phyloP scores from a whole-genome alignment of 208 protist genomes.

The Trichomonas tenax region DNA sequence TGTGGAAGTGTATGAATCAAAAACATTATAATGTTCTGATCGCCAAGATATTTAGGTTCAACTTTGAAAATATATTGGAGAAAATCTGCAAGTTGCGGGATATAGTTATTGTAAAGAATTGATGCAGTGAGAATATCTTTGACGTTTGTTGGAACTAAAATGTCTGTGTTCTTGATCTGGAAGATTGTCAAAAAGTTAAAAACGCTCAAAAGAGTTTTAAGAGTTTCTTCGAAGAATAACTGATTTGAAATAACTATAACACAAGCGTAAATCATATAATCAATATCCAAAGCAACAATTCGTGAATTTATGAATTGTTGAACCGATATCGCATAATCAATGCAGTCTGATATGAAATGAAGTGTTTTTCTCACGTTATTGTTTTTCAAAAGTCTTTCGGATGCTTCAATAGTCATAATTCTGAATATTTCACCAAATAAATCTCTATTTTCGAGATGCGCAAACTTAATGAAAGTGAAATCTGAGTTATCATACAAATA shows the following conservation, averaged over 20 bases:
- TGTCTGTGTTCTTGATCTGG: neutral
- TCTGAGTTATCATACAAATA: neutral
- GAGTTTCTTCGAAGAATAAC: neutral
- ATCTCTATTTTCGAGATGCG: neutral
- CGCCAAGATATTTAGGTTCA: neutral
- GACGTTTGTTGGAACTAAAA: neutral
- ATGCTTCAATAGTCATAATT: neutral
- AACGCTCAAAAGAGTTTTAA: neutral
- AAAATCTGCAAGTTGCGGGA: neutral
- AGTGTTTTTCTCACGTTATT: neutral
- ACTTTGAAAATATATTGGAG: neutral
- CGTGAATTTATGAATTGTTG: neutral
- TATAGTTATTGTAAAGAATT: neutral
- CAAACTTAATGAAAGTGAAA: neutral
- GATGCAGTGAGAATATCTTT: neutral
- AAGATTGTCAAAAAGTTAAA: neutral
- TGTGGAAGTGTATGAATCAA: neutral
- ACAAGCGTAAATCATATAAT: neutral
- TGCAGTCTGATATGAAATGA: neutral
- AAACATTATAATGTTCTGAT: neutral
- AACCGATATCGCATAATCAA: neutral
- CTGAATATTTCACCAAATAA: neutral
- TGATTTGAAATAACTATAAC: neutral
- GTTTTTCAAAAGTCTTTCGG: neutral
- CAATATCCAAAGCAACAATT: neutral